Base-by-base conservation (phyloP, 2,329 filamentous ascomycete genomes). In the Colletotrichum chrysophilum region DNA sequence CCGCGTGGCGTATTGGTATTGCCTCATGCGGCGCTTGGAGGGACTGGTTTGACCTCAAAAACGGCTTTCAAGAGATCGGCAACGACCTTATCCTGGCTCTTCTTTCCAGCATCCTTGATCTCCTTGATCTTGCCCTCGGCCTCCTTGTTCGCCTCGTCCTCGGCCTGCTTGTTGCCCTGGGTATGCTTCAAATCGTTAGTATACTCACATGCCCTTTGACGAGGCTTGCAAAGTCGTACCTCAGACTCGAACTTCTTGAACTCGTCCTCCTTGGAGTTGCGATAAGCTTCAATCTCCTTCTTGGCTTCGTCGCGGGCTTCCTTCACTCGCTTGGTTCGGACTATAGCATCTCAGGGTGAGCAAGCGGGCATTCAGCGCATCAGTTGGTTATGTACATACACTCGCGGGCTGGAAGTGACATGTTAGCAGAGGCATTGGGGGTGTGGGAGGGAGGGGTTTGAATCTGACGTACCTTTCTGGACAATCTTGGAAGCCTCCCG, bases 401-500 rank as follows among this genome's bases (percentile, higher is more conserved):
- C 92, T 98, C 95, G 92, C 95, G 92, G 82, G 95, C 95, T 97
- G 24, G 30, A 9, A 32, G 30, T 34, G n/a, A 48, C 34, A 55
- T 26, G 38, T 71, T 62, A 71, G 65, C 16, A 26, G 48, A 21
- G 38, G 38, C n/a, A 28, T 28, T 30, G 21, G 26, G 21, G 36
- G 32, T 34, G 8, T 21, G n/a, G 34, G 38, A 32, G 13, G 26
- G 24, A n/a, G 24, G n/a, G 43, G 43, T 21, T 21, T 21, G n/a
- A 52, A 24, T 16, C 10, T n/a, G 28, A 16, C 88, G 76, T 86
- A 97, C 96, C 95, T 91, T 97, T 96, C 87, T 98, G 96, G 74
- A 99, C 96, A 85, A 99, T 99, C 91, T 98, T 98, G 88, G 98
- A 96, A 77, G 97, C 97, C 87, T 98, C 96, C 87, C 96, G 94